phyloP scores from a whole-genome alignment of 106 monocot genomes.

The Allium fistulosum region DNA sequence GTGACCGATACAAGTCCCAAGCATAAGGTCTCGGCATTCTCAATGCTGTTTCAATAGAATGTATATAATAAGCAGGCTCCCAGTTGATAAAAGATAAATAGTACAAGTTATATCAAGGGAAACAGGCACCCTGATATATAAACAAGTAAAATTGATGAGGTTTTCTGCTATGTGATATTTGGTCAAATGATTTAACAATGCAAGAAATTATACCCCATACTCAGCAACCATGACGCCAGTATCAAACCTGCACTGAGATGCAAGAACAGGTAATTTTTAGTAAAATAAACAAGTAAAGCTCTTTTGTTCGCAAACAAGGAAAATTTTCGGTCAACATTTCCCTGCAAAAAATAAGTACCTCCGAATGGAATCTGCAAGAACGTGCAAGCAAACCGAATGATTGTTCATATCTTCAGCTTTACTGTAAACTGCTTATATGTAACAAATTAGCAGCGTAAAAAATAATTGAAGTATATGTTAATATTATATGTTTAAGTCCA shows the following conservation, averaged over 20 bases:
- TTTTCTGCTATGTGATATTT: no score
- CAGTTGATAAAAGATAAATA: no score
- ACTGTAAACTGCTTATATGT: conserved; percentile 58
- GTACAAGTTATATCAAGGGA: no score
- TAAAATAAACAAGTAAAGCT: not conserved
- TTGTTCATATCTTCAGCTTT: conserved; percentile 99
- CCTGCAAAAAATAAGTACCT: conserved; percentile 37
- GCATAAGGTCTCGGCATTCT: conserved; percentile 93
- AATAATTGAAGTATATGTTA: not conserved
- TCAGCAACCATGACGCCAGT: conserved; percentile 93
- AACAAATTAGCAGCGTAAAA: not conserved
- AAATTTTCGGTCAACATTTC: not conserved
- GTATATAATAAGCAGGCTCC: not conserved
- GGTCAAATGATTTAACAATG: not conserved
- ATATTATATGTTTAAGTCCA: not conserved
- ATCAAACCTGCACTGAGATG: conserved; percentile 94
- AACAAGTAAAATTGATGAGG: no score
- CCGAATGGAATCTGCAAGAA: conserved; percentile 92
- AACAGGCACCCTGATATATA: no score
- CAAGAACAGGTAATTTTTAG: conserved; percentile 3
- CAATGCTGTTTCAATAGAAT: conserved; percentile 41
- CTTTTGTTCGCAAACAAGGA: not conserved
- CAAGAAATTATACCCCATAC: conserved; percentile 60
- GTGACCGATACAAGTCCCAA: conserved; percentile 81
- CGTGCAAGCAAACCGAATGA: conserved; percentile 91